Percentiles rank a stretch among this genome's conserved stretches.
Conservation (phyloP, 805 yeast genomes). For the Hermanozyma aechmeae region DNA sequence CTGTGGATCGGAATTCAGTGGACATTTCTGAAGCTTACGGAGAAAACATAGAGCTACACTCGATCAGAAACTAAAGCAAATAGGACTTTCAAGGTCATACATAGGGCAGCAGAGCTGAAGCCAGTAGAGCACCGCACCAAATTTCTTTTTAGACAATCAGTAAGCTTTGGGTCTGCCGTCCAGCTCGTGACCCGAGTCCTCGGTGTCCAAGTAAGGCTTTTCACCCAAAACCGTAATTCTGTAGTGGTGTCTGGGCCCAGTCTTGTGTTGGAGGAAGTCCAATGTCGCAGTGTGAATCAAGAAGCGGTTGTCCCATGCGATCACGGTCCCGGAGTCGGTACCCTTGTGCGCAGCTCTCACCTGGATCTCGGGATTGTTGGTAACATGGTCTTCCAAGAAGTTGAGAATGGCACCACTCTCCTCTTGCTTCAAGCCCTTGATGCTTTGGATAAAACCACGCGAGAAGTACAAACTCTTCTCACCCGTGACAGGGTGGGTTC, state of each 20-base stretch:
- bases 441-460: constrained; percentile 12
- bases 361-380: constrained; percentile 16
- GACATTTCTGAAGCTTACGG: no score
- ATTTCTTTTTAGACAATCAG: no score
- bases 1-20: no score
- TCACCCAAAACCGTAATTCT: constrained; percentile 18
- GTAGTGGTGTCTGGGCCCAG: constrained; percentile 16
- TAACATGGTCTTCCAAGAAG: constrained; percentile 14
- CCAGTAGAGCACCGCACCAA: no score
- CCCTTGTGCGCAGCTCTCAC: constrained; percentile 17
- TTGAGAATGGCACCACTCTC: constrained; percentile 14
- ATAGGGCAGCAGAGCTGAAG: no score
- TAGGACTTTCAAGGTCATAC: no score
- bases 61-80: no score
- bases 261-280: constrained; percentile 15
- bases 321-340: constrained; percentile 13
- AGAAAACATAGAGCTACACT: no score
- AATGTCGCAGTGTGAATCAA: constrained; percentile 13
- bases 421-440: constrained; percentile 14
- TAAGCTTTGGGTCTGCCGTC: no score
- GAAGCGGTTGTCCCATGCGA: constrained; percentile 19
- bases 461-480: constrained; percentile 15
- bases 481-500: constrained; percentile 21
- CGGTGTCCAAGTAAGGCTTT: constrained; percentile 12
- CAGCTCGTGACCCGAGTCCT: no score